A percentile compares a stretch with the other conserved stretches of the same genome.
phyloP scores from a whole-genome alignment of 2,329 filamentous ascomycete genomes.

The Hypoxylon sp. region DNA sequence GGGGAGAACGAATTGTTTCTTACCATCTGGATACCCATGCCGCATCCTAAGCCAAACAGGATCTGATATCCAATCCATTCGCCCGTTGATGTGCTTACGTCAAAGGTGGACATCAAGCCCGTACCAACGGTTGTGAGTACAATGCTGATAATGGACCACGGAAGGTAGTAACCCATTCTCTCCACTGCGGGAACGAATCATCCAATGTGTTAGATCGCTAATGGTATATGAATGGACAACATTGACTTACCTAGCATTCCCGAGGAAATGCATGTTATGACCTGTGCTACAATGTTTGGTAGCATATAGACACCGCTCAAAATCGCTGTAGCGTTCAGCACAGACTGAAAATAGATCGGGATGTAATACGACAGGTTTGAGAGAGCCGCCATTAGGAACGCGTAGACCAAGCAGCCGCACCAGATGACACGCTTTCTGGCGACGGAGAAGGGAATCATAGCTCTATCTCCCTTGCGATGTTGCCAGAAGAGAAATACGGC shows the following conservation, averaged over 20 bases:
- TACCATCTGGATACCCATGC: constrained; percentile 28
- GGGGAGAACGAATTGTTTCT: background rate
- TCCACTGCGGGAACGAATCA: background rate
- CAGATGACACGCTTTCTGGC: constrained; percentile 59
- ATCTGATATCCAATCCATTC: constrained; percentile 33
- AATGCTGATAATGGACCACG: background rate
- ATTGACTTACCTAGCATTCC: constrained; percentile 20
- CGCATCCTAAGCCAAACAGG: constrained; percentile 16
- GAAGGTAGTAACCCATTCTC: constrained; percentile 21
- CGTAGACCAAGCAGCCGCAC: constrained; percentile 54
- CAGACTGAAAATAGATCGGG: constrained; percentile 45
- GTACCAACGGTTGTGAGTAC: constrained; percentile 13
- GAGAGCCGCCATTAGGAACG: constrained; percentile 44
- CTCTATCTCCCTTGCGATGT: constrained; percentile 57
- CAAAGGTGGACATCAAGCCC: constrained; percentile 16
- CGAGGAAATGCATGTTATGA: constrained; percentile 50
- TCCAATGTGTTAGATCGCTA: background rate
- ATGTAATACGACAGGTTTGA: constrained; percentile 59
- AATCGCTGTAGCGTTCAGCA: constrained; percentile 31
- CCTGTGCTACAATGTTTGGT: constrained; percentile 39
- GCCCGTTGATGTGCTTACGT: constrained; percentile 8
- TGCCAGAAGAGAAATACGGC: constrained; percentile 58
- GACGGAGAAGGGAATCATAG: constrained; percentile 63
- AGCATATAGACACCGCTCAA: constrained; percentile 44
- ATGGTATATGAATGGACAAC: background rate